phyloP scores from a whole-genome alignment of 352 stramenopile genomes.

The Phytophthora chlamydospora region DNA sequence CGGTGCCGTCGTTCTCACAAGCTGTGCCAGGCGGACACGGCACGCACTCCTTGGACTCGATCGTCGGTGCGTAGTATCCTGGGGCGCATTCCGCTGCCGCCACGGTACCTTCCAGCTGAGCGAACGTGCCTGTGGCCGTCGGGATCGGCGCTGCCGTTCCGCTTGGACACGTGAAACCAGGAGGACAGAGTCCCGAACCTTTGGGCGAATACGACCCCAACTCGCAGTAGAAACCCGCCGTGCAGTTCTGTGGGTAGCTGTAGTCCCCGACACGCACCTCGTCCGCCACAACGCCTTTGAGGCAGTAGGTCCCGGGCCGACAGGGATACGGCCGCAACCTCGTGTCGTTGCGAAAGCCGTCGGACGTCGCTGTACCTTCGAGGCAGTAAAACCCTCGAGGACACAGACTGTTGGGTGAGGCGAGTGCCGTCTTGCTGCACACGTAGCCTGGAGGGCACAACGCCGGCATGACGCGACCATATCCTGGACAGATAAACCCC shows the following conservation, averaged over 20 bases:
- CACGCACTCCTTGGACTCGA: slow-evolving; percentile 93
- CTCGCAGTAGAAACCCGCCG: slow-evolving; percentile 96
- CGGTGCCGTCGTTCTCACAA: slow-evolving; percentile 91
- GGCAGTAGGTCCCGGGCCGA: slow-evolving; percentile 95
- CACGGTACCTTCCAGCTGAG: slow-evolving; percentile 92
- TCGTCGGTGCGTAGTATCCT: slow-evolving; percentile 96
- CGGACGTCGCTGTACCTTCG: slow-evolving; percentile 93
- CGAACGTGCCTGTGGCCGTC: slow-evolving; percentile 91
- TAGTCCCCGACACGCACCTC: slow-evolving; percentile 89
- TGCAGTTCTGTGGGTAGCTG: slow-evolving; percentile 93
- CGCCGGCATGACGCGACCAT: slow-evolving; percentile 89
- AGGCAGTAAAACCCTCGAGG: slow-evolving; percentile 95
- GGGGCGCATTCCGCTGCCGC: slow-evolving; percentile 92
- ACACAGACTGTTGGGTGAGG: slow-evolving; percentile 93
- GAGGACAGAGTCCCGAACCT: slow-evolving; percentile 94
- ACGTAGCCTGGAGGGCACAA: slow-evolving; percentile 94
- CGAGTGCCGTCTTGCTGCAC: slow-evolving; percentile 87
- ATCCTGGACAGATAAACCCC: slow-evolving; percentile 95
- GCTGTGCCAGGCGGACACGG: slow-evolving; percentile 92
- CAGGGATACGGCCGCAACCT: slow-evolving; percentile 95
- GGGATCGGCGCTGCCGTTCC: slow-evolving; percentile 94
- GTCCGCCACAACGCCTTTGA: slow-evolving; percentile 93
- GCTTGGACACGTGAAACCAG: slow-evolving; percentile 93
- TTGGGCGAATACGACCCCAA: slow-evolving; percentile 91
- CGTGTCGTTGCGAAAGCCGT: slow-evolving; percentile 97